Base-by-base conservation (phyloP, 2,329 filamentous ascomycete genomes). In the Penicillium crustosum region DNA sequence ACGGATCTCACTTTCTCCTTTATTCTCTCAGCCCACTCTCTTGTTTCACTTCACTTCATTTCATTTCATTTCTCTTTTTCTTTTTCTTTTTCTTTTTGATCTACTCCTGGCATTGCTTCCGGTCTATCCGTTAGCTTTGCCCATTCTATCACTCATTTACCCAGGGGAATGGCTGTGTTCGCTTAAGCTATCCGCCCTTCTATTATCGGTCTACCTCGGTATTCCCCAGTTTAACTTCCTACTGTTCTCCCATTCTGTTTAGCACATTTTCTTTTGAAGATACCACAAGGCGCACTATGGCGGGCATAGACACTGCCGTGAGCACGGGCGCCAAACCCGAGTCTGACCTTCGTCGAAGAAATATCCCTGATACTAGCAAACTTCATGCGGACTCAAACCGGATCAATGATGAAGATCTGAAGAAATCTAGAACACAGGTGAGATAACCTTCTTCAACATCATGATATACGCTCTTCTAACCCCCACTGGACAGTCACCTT, bases 321-420 rank as follows among this genome's bases (percentile, higher is more conserved):
- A 71, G 68, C 47, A 75, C 74, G 27, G 75, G 73, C 27, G 66
- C 68, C 36, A 68, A 75, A 48, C 66, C 72, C 25, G 57, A 68
- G 53, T 55, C 68, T 39, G 75, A 79, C 58, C 55, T 78, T 38
- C 73, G 77, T 49, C 75, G 75, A 59, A 72, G 77, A 69, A 78
- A 78, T 70, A 72, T 78, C 31, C 64, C 72, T 43, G 67, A 64
- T 48, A 59, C 71, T 31, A 70, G 73, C 43, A 72, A 65, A 43
- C 48, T 63, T 38, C 71, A 70, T 59, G 59, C 61, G 31, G 53
- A 64, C 23, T 59, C 62, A 19, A 61, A 58, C 47, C 59, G 63
- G 36, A 43, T 48, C 27, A 59, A 64, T 27, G 66, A 73, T 27
- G 64, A 70, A 25, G 68, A 75, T 59, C 65, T 67, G 44, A 75